Base-by-base conservation (phyloP, 2,329 filamentous ascomycete species). In the Colletotrichum cereale region DNA sequence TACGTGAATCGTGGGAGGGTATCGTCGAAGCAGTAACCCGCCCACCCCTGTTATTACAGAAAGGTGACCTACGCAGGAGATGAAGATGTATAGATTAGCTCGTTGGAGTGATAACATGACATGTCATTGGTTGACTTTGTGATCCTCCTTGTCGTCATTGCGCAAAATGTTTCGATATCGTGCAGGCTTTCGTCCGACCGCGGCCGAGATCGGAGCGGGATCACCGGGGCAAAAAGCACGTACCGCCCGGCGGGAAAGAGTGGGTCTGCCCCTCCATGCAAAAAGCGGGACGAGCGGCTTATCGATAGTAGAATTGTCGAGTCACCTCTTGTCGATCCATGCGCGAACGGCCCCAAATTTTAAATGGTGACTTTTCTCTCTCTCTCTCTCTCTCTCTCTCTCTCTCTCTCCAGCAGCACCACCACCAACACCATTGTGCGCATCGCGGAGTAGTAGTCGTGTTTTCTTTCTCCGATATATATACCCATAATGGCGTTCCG, bases 401-500 rank as follows among this genome's bases (percentile, higher is more conserved):
- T 16, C 38, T 7, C 42, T 42, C 40, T 42, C 40, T 42, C 18
- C n/a, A n/a, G n/a, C n/a, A n/a, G n/a, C n/a, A n/a, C 57, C 65
- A 48, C 47, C 53, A 69, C 31, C 65, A n/a, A n/a, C 26, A 69
- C 40, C 60, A 36, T 47, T 38, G 24, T 58, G 42, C n/a, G 42
- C n/a, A 5, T 18, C 38, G 53, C 58, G 40, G 58, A 55, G 60
- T 18, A 26, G 18, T 29, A n/a, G n/a, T n/a, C n/a, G n/a, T n/a
- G n/a, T 21, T 58, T 62, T 62, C 34, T 52, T n/a, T 44, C 34
- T 29, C 24, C 14, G 55, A 34, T 38, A 56, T 47, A 67, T n/a
- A n/a, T n/a, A n/a, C n/a, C 12, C 48, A 73, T 66, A 62, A 86
- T 86, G 84, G 82, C 83, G 73, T 75, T 83, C 74, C 82, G 81